These are phyloP conservation scores for Marsdenia floribunda DNA, from an alignment of 257 asterid species.

Conservation along the genomic window DNA sequence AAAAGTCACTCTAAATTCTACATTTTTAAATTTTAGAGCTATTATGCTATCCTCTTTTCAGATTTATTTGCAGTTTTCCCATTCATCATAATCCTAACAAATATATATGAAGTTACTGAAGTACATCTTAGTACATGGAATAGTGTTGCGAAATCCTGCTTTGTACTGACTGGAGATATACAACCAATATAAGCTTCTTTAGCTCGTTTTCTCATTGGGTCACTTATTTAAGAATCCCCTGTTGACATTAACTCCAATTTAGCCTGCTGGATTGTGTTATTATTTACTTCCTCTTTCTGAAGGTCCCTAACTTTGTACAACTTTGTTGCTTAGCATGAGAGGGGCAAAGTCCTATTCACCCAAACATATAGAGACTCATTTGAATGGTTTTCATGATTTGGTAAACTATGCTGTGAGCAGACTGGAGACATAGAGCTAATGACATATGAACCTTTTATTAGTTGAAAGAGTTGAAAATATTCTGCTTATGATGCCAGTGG, in stretches of 20 bases:
- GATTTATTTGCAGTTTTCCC: background rate
- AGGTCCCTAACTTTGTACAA: no score
- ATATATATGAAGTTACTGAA: background rate
- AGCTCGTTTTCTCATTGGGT: background rate
- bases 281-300: no score
- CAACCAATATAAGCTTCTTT: background rate
- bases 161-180: background rate
- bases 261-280: no score
- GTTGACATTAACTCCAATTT: no score
- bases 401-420: no score
- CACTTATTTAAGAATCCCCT: background rate
- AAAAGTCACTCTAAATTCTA: background rate
- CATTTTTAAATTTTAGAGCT: background rate
- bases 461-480: background rate
- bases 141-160: background rate
- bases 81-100: background rate
- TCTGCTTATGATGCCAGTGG: background rate
- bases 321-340: no score
- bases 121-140: background rate
- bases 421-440: no score
- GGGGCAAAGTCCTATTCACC: no score
- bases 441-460: background rate
- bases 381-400: no score
- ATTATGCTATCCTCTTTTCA: background rate
- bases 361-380: no score